Conservation (phyloP, 2,329 filamentous ascomycete species). For the Aspergillus sp. region DNA sequence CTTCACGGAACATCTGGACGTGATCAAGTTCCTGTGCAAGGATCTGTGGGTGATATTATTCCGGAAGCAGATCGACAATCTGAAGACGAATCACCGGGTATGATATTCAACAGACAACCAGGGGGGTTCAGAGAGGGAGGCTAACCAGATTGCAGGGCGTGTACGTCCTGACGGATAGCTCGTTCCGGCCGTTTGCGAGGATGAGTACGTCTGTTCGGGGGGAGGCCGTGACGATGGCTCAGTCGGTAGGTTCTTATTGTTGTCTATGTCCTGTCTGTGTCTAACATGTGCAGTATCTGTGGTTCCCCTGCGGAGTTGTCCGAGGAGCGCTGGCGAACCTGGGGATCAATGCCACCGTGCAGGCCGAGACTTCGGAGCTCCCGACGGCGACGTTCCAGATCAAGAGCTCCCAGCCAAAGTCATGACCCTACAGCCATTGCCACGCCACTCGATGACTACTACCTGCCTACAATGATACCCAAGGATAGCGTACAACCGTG, state of each 20-base stretch:
- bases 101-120: constrained; percentile 13
- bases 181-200: constrained; percentile 76
- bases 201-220: constrained; percentile 78
- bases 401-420: constrained; percentile 64
- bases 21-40: constrained; percentile 98
- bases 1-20: constrained; percentile 84
- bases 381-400: constrained; percentile 92
- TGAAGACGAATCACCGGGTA: constrained; percentile 94
- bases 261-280: too few relatives aligned
- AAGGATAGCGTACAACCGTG: neutral
- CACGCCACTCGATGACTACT: constrained; percentile 4
- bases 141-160: constrained; percentile 53
- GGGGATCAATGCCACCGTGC: constrained; percentile 82
- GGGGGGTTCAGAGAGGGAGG: neutral
- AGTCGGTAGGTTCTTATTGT: constrained; percentile 55
- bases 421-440: constrained; percentile 34
- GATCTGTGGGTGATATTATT: constrained; percentile 94
- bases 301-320: constrained; percentile 90
- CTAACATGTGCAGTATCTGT: constrained; percentile 58
- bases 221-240: constrained; percentile 63
- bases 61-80: constrained; percentile 93
- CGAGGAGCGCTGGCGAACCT: constrained; percentile 84
- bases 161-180: constrained; percentile 88
- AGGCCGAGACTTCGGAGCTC: constrained; percentile 79
- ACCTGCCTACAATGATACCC: constrained; percentile 1